Evolutionary conservation across 2,329 filamentous ascomycete species (phyloP), one percentile per base, ranked within the genome.

Genomic region (Fusarium globosum): DNA sequence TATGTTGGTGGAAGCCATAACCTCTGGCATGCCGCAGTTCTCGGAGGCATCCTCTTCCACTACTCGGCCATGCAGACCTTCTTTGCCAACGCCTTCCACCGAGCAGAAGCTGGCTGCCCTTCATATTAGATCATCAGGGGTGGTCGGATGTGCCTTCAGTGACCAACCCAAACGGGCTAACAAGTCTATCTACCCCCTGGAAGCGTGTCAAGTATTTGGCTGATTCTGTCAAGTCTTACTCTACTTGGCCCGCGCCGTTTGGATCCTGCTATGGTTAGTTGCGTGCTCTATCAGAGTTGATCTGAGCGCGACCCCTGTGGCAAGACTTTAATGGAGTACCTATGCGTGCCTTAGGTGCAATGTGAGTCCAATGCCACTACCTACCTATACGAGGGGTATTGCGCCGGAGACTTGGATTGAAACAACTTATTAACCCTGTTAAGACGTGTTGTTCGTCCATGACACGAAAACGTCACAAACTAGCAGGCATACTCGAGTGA

Each of bases 1-100:
- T 98, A 98, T 81, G 88, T 97, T 45, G 96, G 96, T 43, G 95
- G 94, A 51, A 97, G 94, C 81, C 96, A 99, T 84, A 99, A 99
- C 82, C 91, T 99, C 66, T 99, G 96, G 96, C 96, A 99, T 82
- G 84, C 97, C 39, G 96, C 96, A 13, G 96, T 99, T 16, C 86
- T 99, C 35, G 94, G 95, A 21, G 96, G 96, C 16, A 99, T 99
- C 65, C 83, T 98, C n/a, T 98, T 97, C 81, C 96, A 99, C 82
- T 99, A 98, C 83, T 88, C 89, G 28, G 96, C 96, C 23, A 98
- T 99, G 96, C 94, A 98, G 82, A 90, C 95, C 63, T 96, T 99
- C 82, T 99, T 99, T 79, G 88, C 92, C 9, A 88, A 88, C 45
- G 94, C 94, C 16, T 96, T 96, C 82, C 83, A 86, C 74, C 88